These are phyloP conservation scores for Hypoxylon trugodes DNA, from an alignment of 495 filamentous ascomycete species.

Conservation along the genomic window DNA sequence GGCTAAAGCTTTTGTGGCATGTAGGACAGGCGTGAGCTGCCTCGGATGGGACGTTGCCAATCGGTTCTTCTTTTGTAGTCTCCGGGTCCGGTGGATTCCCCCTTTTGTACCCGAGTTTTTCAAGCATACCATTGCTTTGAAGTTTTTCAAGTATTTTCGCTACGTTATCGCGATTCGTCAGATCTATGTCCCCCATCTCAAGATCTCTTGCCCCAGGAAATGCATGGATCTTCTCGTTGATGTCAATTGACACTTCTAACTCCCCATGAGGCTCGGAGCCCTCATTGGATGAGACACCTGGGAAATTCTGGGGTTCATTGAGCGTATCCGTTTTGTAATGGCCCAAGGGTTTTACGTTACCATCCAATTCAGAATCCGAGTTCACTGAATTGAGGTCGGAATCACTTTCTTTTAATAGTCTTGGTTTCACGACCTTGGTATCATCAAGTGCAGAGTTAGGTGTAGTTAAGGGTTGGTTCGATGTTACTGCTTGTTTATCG, in stretches of 20 bases:
- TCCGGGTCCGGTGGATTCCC: conserved; percentile 11
- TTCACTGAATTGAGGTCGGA: not conserved
- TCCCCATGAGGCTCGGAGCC: not conserved
- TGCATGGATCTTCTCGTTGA: not conserved
- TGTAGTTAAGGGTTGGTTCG: not conserved
- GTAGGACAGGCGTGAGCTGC: conserved; percentile 58
- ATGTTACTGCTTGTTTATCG: conserved; percentile 4
- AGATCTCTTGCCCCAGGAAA: not conserved
- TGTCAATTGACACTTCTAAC: conserved; percentile 1
- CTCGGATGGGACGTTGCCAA: conserved; percentile 10
- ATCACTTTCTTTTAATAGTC: not conserved
- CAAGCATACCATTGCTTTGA: conserved; percentile 36
- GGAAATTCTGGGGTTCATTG: conserved; percentile 5
- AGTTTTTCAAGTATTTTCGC: conserved; percentile 31
- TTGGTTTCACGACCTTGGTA: not conserved
- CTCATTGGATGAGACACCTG: not conserved
- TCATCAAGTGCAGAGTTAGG: not conserved
- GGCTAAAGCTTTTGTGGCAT: conserved; percentile 64
- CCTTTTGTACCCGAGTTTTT: conserved; percentile 46
- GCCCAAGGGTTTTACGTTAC: not conserved
- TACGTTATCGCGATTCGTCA: conserved; percentile 3
- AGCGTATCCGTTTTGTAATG: not conserved
- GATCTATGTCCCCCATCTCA: not conserved
- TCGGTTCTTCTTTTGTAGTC: conserved; percentile 13
- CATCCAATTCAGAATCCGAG: not conserved